Conservation (phyloP, 495 filamentous ascomycete genomes). For the Aspergillus homomorphus region DNA sequence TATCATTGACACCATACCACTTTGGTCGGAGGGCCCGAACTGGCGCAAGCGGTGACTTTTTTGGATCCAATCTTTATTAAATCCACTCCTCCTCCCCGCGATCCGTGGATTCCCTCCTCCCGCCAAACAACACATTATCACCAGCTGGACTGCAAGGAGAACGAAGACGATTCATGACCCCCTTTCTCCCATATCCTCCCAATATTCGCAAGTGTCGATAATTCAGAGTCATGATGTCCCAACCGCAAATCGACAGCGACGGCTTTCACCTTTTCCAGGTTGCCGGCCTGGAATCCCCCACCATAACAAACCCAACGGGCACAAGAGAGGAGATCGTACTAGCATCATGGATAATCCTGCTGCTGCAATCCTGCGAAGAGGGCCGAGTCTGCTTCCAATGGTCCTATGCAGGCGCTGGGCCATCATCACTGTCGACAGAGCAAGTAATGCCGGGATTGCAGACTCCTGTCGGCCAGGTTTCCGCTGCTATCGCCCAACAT, state of each 20-base stretch:
- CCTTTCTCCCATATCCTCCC: slow-evolving; percentile 19
- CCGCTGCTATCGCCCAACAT: slow-evolving; percentile 18
- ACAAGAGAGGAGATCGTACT: slow-evolving; percentile 41
- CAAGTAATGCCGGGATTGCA: slow-evolving; percentile 28
- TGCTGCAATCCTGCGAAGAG: slow-evolving; percentile 39
- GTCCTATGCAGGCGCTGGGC: slow-evolving; percentile 25
- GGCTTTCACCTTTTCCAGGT: slow-evolving; percentile 20
- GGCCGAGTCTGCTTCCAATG: slow-evolving; percentile 37
- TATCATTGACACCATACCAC: neutral
- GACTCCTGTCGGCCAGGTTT: slow-evolving; percentile 20
- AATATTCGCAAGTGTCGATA: slow-evolving; percentile 9
- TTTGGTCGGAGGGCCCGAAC: neutral
- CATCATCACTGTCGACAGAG: slow-evolving; percentile 9
- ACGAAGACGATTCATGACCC: slow-evolving; percentile 20
- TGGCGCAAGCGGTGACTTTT: neutral
- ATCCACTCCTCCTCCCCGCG: neutral
- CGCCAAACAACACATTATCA: slow-evolving; percentile 10
- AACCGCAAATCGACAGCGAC: slow-evolving; percentile 7
- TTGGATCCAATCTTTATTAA: neutral
- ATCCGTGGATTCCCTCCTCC: neutral
- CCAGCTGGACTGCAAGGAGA: slow-evolving; percentile 16
- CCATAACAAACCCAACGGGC: slow-evolving; percentile 18
- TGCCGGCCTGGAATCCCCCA: slow-evolving; percentile 18
- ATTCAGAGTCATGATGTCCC: neutral
- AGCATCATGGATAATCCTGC: slow-evolving; percentile 43